A percentile compares a stretch with the other conserved stretches of the same genome.
These are phyloP conservation scores for Solanum tarapatanum DNA, from an alignment of 257 asterid species.

Conservation along the genomic window DNA sequence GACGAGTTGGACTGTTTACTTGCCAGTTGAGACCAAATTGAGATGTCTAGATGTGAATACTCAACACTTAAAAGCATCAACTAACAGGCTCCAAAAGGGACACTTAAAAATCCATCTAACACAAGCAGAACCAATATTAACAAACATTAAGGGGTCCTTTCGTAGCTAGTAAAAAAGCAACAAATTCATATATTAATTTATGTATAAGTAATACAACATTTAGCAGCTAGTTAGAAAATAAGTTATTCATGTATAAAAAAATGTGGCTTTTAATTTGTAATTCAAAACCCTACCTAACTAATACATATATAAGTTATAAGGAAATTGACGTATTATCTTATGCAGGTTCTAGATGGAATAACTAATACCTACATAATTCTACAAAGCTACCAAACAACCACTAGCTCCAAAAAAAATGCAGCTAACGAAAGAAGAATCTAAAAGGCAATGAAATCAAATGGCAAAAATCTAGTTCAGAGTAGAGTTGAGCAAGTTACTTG, in stretches of 20 bases:
- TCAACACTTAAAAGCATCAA: background rate
- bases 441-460: background rate
- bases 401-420: background rate
- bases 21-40: too few species aligned
- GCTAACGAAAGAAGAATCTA: background rate
- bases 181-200: background rate
- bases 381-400: background rate
- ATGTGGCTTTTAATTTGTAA: background rate
- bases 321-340: background rate
- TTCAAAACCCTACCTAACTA: background rate
- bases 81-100: background rate
- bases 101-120: background rate
- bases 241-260: background rate
- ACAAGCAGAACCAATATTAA: background rate
- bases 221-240: background rate
- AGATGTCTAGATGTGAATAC: background rate
- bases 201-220: background rate
- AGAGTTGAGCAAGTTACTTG: constrained; percentile 29
- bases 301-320: too few species aligned
- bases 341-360: too few species aligned
- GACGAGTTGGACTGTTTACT: background rate
- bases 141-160: background rate
- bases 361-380: background rate
- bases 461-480: background rate
- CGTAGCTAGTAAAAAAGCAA: background rate